Evolutionary conservation across 1,284 basidiomycete genomes (phyloP), one percentile per base, ranked within the genome.

Genomic region (Rhodofomes roseus): DNA sequence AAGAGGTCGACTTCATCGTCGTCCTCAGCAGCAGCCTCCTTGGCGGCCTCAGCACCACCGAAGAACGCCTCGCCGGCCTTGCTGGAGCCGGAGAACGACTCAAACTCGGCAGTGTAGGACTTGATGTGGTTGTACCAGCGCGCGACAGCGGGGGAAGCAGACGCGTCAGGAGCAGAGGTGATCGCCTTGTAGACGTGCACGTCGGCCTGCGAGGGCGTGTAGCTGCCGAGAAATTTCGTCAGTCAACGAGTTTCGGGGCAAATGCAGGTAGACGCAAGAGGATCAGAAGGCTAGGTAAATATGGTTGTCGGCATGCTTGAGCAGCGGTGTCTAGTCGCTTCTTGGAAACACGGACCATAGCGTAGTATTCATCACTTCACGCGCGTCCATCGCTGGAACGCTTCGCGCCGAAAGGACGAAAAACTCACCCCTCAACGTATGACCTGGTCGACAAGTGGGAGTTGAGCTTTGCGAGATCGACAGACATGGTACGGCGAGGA

Each of bases 311-410:
- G 89, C 92, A 93, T 80, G 75, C 73, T 83, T 79, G 79, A 81
- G 78, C 84, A 89, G 90, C 90, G 94, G 86, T 92, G 92, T 96
- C 93, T 96, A 93, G 82, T 91, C 94, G 90, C 92, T 86, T 89
- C 93, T 96, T 91, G 87, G 93, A 94, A 96, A 96, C 94, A 95
- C 93, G 93, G 93, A 96, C 93, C 93, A 95, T 93, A 93, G 92
- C 89, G 78, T 77, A 76, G 74, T 36, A 73, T 78, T 93, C 92
- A 95, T 95, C 92, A 84, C 73, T 52, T 52, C 50, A 31, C 20
- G 34, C 20, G 34, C 34, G n/a, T 12, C 67, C 68, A 71, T 54
- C 55, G 54, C 54, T 71, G 65, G 64, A 62, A 34, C 31, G 31
- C 55, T 27, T 55, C 39, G 50, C 41, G 62, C 56, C n/a, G 22